Conservation (phyloP, 139 green algal species). For the Pleodorina starrii region DNA sequence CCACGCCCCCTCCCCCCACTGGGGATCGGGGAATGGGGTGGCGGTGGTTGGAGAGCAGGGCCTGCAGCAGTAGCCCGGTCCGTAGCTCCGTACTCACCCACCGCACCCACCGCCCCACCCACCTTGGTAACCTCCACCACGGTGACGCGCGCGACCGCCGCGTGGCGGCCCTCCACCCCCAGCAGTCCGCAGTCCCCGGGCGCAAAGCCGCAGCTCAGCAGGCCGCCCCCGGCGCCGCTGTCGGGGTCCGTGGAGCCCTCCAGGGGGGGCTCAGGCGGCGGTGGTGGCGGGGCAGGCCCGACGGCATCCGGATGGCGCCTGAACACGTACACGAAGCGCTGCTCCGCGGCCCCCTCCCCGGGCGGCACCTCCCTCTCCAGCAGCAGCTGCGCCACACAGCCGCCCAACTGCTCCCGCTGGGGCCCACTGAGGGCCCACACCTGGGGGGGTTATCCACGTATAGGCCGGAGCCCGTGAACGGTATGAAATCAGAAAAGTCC, state of each 20-base stretch:
- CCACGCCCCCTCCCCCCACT: too few relatives aligned
- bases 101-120: too few relatives aligned
- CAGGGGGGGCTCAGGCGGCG: not conserved
- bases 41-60: too few relatives aligned
- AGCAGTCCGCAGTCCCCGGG: conserved; percentile 79
- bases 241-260: not conserved
- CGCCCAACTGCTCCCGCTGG: conserved; percentile 71
- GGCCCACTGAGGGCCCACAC: conserved; percentile 76
- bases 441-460: too few relatives aligned
- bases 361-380: not conserved
- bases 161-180: conserved; percentile 76
- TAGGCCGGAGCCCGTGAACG: too few relatives aligned
- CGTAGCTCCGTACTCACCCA: too few relatives aligned
- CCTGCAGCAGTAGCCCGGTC: too few relatives aligned
- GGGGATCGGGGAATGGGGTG: too few relatives aligned
- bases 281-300: too few relatives aligned
- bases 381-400: conserved; percentile 69
- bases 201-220: conserved; percentile 49
- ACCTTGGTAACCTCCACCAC: conserved; percentile 47
- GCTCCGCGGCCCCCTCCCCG: not conserved
- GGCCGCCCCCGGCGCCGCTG: not conserved
- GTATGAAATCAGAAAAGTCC: too few relatives aligned
- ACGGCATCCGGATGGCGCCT: not conserved
- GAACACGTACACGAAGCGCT: conserved; percentile 55
- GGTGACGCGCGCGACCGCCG: conserved; percentile 48